These are phyloP conservation scores for Nigrospora oryzae DNA, from an alignment of 2,329 filamentous ascomycete species.

Conservation along the genomic window DNA sequence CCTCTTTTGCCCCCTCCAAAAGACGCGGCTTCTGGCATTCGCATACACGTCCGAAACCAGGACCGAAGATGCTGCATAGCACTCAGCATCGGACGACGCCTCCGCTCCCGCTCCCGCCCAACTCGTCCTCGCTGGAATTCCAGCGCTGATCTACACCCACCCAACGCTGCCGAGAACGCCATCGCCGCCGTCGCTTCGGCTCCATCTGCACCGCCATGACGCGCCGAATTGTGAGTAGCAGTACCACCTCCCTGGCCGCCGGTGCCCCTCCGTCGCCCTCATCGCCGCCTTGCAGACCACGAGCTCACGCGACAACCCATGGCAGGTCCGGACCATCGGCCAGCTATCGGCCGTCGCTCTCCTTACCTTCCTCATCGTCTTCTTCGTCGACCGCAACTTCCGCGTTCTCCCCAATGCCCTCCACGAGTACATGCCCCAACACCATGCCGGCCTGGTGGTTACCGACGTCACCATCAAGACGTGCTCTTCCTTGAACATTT, in stretches of 20 bases:
- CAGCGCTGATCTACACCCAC: too few relatives aligned
- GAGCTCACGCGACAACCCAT: slow-evolving; percentile 6
- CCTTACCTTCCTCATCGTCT: slow-evolving; percentile 61
- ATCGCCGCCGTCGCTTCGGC: too few relatives aligned
- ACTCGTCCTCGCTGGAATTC: too few relatives aligned
- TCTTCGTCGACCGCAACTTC: slow-evolving; percentile 84
- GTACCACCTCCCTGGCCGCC: background rate
- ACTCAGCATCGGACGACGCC: slow-evolving; percentile 3
- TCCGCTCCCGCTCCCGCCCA: background rate
- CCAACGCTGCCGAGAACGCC: too few relatives aligned
- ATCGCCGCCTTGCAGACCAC: background rate
- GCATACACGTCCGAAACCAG: background rate
- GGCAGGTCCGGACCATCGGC: slow-evolving; percentile 57
- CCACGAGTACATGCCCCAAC: slow-evolving; percentile 78
- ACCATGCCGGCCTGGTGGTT: slow-evolving; percentile 76
- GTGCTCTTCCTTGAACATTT: slow-evolving; percentile 67
- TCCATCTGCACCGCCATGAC: slow-evolving; percentile 12
- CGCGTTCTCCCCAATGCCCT: slow-evolving; percentile 77
- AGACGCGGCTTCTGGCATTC: too few relatives aligned
- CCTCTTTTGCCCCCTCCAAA: too few relatives aligned
- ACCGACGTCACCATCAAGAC: slow-evolving; percentile 75
- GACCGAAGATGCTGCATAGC: slow-evolving; percentile 6
- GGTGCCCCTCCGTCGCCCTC: background rate
- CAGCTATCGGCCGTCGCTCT: slow-evolving; percentile 63
- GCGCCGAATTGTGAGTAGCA: slow-evolving; percentile 21